These are phyloP conservation scores for Paraphoma sp. DNA, from an alignment of 2,329 filamentous ascomycete species.

Conservation along the genomic window DNA sequence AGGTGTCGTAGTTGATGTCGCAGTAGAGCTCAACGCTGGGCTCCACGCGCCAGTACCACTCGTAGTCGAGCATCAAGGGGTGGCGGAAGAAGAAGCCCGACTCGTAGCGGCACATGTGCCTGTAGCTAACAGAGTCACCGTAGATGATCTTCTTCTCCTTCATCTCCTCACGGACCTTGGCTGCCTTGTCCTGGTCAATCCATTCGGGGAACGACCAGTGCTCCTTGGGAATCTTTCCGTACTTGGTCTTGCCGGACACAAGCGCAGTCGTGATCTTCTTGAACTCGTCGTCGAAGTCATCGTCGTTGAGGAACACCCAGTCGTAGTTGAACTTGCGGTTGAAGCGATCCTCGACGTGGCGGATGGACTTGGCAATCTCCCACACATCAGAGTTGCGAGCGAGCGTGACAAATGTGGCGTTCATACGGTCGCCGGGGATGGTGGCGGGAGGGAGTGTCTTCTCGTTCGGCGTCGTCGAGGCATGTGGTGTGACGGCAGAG, in stretches of 20 bases:
- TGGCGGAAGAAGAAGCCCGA: constrained; percentile 99
- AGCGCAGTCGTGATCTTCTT: constrained; percentile 88
- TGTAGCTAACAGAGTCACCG: constrained; percentile 94
- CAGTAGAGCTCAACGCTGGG: constrained; percentile 96
- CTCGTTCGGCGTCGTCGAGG: constrained; percentile 43
- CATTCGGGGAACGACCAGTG: constrained; percentile 97
- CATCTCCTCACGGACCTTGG: constrained; percentile 93
- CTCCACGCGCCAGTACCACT: constrained; percentile 99
- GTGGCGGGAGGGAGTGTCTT: constrained; percentile 50
- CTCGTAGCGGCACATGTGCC: constrained; percentile 99
- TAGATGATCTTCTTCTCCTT: constrained; percentile 95
- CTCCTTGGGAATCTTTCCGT: constrained; percentile 86
- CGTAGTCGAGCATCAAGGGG: constrained; percentile 90
- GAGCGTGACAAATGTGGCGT: constrained; percentile 96
- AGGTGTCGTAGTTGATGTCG: constrained; percentile 93
- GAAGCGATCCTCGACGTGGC: constrained; percentile 97
- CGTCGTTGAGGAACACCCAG: constrained; percentile 98
- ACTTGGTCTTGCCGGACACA: constrained; percentile 91
- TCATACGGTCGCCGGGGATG: constrained; percentile 77
- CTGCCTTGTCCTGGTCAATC: constrained; percentile 94
- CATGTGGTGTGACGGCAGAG: constrained; percentile 10
- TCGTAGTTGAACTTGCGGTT: constrained; percentile 97
- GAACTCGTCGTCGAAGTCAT: constrained; percentile 91
- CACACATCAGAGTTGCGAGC: constrained; percentile 93
- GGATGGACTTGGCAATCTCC: constrained; percentile 96